Percentiles rank a stretch among this genome's conserved stretches.
Conservation (phyloP, 257 asterid species). For the Sherardia arvensis region DNA sequence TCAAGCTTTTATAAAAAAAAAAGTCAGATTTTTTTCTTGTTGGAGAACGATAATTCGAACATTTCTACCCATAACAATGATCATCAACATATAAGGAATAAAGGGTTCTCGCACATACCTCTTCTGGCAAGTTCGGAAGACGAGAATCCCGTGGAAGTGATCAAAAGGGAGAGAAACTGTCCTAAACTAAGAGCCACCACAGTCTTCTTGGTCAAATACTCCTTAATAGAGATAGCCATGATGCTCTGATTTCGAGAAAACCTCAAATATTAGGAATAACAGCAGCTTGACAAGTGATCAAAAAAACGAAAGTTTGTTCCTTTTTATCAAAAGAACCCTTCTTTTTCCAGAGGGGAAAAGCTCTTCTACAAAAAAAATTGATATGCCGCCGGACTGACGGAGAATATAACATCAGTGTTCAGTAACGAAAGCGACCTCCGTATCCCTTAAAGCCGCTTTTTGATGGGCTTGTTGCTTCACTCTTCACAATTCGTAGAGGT, state of each 20-base stretch:
- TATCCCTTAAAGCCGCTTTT: not conserved
- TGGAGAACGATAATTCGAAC: not conserved
- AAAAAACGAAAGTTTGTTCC: not conserved
- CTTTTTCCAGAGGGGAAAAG: not conserved
- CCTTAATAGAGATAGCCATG: conserved; percentile 38
- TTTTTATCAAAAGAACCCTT: not conserved
- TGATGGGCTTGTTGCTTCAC: not conserved
- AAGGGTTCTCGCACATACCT: conserved; percentile 27
- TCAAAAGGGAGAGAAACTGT: conserved; percentile 70
- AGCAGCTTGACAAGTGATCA: not conserved
- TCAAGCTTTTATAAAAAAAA: not conserved
- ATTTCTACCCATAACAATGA: not conserved
- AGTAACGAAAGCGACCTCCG: not conserved
- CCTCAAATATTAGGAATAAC: not conserved
- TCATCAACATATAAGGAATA: not conserved
- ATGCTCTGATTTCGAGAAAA: conserved; percentile 6
- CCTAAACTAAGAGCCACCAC: conserved; percentile 70
- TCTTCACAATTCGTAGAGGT: not conserved
- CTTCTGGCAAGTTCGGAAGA: conserved; percentile 82
- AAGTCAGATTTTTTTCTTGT: not conserved
- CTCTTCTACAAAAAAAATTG: not conserved
- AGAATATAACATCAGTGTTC: not conserved
- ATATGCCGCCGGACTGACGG: not conserved
- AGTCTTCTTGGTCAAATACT: conserved; percentile 43
- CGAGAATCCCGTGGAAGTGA: conserved; percentile 87